These are phyloP conservation scores for Penicillium sp. DNA, from an alignment of 2,329 filamentous ascomycete genomes.

Conservation along the genomic window DNA sequence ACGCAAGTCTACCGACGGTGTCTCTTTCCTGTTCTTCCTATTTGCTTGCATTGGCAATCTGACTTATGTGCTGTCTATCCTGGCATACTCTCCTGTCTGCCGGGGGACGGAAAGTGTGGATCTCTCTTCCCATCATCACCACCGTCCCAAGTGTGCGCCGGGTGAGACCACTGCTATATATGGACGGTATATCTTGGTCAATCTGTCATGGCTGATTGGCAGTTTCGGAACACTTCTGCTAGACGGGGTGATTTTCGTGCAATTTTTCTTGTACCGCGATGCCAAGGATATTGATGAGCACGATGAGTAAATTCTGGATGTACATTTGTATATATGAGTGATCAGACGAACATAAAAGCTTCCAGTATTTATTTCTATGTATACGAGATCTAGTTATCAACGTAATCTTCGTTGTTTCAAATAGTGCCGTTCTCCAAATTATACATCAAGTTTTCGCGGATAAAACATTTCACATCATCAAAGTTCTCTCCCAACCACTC, in stretches of 20 bases:
- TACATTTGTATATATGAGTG: background rate
- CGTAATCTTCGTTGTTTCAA: background rate
- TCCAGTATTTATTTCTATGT: background rate
- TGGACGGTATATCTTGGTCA: slow-evolving; percentile 80
- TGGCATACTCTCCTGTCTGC: slow-evolving; percentile 82
- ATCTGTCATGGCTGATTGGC: slow-evolving; percentile 85
- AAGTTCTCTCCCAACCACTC: background rate
- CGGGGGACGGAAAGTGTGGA: slow-evolving; percentile 20
- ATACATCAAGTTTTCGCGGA: background rate
- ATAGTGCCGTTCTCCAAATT: background rate
- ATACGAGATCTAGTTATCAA: background rate
- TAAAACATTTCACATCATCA: background rate
- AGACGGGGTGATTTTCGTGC: slow-evolving; percentile 82
- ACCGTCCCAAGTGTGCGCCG: slow-evolving; percentile 53
- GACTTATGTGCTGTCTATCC: slow-evolving; percentile 88
- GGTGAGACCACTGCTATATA: slow-evolving; percentile 71
- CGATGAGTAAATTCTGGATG: background rate
- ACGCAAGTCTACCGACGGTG: slow-evolving; percentile 88
- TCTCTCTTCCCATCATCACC: slow-evolving; percentile 8
- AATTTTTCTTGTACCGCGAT: slow-evolving; percentile 82
- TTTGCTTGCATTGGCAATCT: slow-evolving; percentile 95
- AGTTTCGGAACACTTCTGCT: slow-evolving; percentile 84
- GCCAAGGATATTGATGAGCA: slow-evolving; percentile 22
- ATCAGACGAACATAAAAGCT: background rate
- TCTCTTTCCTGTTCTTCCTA: slow-evolving; percentile 92